phyloP scores from a whole-genome alignment of 2,329 filamentous ascomycete species.

The Colletotrichum australisinense region DNA sequence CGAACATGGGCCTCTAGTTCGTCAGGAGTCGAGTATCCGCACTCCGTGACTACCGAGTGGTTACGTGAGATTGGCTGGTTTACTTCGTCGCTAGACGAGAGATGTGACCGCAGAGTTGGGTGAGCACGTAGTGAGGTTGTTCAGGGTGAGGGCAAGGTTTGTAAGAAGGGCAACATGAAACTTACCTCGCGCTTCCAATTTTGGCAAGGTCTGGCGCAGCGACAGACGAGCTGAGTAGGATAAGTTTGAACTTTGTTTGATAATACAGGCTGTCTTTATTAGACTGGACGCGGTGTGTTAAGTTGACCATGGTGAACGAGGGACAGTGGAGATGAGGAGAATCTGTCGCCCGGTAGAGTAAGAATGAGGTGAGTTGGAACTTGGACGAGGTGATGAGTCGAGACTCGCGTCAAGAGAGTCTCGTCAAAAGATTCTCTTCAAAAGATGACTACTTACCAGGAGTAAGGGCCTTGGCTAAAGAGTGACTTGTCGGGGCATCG shows the following conservation, averaged over 20 bases:
- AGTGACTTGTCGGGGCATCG: constrained; percentile 12
- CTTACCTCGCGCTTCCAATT: background rate
- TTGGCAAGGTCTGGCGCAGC: background rate
- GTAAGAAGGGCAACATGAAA: background rate
- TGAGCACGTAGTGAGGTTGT: background rate
- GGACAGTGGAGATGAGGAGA: background rate
- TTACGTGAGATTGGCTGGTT: background rate
- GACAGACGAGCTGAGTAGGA: background rate
- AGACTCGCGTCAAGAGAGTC: too few species aligned
- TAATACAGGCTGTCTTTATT: background rate
- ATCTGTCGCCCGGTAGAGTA: too few species aligned
- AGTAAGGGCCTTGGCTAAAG: background rate
- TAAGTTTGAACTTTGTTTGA: background rate
- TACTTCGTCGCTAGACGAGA: background rate
- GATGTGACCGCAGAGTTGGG: background rate
- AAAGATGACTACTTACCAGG: too few species aligned
- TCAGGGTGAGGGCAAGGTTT: background rate
- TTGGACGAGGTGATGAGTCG: background rate
- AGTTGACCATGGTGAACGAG: background rate
- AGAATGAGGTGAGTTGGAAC: background rate
- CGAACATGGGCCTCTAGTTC: background rate
- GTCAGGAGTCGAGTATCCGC: background rate
- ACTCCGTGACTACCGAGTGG: background rate
- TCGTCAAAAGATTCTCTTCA: too few species aligned
- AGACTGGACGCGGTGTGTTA: background rate